These are phyloP conservation scores for Teratosphaeria nubilosa DNA, from an alignment of 2,329 filamentous ascomycete genomes.

Conservation along the genomic window DNA sequence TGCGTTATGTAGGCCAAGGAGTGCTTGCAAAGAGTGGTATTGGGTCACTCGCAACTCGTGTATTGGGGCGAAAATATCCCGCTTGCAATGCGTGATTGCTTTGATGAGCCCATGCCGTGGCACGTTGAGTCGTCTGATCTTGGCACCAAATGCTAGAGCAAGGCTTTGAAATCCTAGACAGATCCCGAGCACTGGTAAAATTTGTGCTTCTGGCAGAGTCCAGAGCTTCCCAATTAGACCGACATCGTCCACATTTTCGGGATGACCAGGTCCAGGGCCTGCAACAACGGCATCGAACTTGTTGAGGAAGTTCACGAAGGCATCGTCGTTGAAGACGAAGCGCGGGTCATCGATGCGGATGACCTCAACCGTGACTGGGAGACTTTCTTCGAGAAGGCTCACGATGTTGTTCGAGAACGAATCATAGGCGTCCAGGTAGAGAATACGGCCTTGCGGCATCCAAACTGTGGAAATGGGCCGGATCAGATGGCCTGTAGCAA, in stretches of 20 bases:
- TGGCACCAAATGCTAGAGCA: conserved; percentile 56
- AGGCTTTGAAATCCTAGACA: conserved; percentile 85
- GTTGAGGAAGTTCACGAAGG: conserved; percentile 36
- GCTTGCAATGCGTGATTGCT: conserved; percentile 48
- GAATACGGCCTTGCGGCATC: conserved; percentile 33
- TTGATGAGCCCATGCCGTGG: conserved; percentile 77
- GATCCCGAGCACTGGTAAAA: conserved; percentile 74
- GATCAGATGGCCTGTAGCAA: background rate
- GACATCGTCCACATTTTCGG: conserved; percentile 61
- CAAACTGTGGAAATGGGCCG: background rate
- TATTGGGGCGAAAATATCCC: conserved; percentile 56
- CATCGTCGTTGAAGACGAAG: conserved; percentile 26
- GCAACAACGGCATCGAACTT: conserved; percentile 78
- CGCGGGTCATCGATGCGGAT: conserved; percentile 54
- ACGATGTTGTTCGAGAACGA: conserved; percentile 96
- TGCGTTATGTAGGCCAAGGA: conserved; percentile 19
- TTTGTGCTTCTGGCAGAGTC: conserved; percentile 47
- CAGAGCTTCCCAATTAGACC: conserved; percentile 74
- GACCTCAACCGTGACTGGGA: conserved; percentile 49
- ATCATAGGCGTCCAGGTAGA: conserved; percentile 93
- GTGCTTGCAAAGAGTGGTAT: conserved; percentile 57
- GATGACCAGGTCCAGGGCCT: conserved; percentile 82
- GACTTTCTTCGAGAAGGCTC: conserved; percentile 60
- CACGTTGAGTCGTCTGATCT: conserved; percentile 55
- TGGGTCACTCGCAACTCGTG: conserved; percentile 58